Conservation (phyloP, 2,329 filamentous ascomycete genomes). For the Septoria linicola region DNA sequence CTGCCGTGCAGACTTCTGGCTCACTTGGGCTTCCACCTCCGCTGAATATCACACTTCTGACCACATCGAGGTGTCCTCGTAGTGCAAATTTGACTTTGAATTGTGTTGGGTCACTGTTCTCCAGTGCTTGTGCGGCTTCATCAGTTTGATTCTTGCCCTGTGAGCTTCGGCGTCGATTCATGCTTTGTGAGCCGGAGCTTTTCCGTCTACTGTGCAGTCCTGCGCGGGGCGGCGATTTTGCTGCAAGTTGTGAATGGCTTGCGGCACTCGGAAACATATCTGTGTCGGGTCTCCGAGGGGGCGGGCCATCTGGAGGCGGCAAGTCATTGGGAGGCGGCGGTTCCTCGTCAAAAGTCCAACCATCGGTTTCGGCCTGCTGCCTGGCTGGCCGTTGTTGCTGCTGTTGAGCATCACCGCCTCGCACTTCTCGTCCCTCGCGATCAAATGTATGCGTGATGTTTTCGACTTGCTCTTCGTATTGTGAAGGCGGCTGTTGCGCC, state of each 20-base stretch:
- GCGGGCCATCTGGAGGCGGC: conserved; percentile 45
- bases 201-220: conserved; percentile 71
- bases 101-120: conserved; percentile 66
- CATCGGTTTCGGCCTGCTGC: conserved; percentile 55
- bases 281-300: conserved; percentile 71
- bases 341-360: conserved; percentile 90
- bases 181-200: conserved; percentile 58
- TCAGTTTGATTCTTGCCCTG: conserved; percentile 56
- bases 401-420: conserved; percentile 42
- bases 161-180: conserved; percentile 63
- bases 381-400: conserved; percentile 21
- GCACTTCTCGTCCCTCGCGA: conserved; percentile 55
- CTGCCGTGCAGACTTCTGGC: conserved; percentile 93
- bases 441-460: conserved; percentile 61
- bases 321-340: conserved; percentile 51
- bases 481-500: conserved; percentile 29
- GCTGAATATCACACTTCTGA: conserved; percentile 93
- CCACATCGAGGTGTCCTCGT: conserved; percentile 87
- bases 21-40: conserved; percentile 93
- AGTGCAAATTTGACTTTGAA: conserved; percentile 94
- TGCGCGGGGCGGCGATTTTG: conserved; percentile 73
- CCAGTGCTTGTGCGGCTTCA: conserved; percentile 43
- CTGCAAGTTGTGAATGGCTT: conserved; percentile 56
- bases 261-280: conserved; percentile 83
- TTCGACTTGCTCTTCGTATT: conserved; percentile 57